Conservation (phyloP, 371 early-diverging fungal species). For the Lichtheimia ramosa region DNA sequence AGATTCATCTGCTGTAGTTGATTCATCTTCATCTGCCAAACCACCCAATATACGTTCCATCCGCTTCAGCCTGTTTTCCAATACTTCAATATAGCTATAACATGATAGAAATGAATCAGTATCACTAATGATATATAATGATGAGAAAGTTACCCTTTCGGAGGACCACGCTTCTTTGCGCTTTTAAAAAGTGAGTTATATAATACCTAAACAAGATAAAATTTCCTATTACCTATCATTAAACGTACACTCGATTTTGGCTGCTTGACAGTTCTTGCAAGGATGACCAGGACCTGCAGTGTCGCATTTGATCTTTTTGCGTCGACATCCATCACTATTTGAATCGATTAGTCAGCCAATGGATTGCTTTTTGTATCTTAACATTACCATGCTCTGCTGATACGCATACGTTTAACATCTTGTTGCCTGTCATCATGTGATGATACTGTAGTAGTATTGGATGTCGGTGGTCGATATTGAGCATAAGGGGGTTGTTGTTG, state of each 20-base stretch:
- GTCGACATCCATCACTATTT: constrained; percentile 26
- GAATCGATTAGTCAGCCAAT: background rate
- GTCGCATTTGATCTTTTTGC: constrained; percentile 31
- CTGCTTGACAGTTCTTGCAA: constrained; percentile 19
- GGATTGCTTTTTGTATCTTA: background rate
- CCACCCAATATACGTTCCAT: constrained; percentile 65
- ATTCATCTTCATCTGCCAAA: constrained; percentile 24
- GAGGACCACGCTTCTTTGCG: constrained; percentile 48
- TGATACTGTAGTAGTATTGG: background rate
- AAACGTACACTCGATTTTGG: constrained; percentile 25
- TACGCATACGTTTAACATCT: constrained; percentile 32
- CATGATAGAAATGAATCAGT: background rate
- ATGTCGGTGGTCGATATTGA: constrained; percentile 1
- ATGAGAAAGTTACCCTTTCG: constrained; percentile 11
- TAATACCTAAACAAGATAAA: constrained; percentile 1
- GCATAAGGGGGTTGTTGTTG: background rate
- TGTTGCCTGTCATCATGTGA: constrained; percentile 11
- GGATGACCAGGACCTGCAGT: constrained; percentile 10
- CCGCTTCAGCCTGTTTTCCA: constrained; percentile 65
- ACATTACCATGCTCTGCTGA: constrained; percentile 51
- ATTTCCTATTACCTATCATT: constrained; percentile 23
- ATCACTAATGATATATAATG: too few species aligned
- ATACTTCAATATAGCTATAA: constrained; percentile 59
- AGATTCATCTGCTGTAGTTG: background rate
- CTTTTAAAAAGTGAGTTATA: constrained; percentile 17